Conservation (phyloP, 2,329 filamentous ascomycete genomes). For the Coniochaeta sp. region DNA sequence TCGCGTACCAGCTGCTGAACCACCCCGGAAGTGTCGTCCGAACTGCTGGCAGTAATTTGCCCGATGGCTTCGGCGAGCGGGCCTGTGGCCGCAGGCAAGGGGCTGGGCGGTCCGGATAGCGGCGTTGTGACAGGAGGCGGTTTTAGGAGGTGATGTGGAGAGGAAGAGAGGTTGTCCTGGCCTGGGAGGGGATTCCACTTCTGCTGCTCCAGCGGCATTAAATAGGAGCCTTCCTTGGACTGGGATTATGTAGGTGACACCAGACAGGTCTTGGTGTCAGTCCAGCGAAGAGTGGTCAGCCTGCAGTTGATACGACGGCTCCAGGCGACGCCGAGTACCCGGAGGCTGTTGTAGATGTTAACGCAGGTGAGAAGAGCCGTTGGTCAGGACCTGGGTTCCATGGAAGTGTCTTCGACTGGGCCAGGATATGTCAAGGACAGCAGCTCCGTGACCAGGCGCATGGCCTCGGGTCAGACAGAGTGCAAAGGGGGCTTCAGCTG, state of each 20-base stretch:
- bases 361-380: neutral
- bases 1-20: conserved; percentile 8
- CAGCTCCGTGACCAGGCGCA: conserved; percentile 1
- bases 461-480: neutral
- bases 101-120: conserved; percentile 4
- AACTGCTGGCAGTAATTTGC: conserved; percentile 2
- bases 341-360: neutral
- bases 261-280: neutral
- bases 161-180: neutral
- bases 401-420: neutral
- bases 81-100: conserved; percentile 7
- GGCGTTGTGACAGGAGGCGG: conserved; percentile 1
- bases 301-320: neutral
- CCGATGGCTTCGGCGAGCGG: conserved; percentile 9
- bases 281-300: neutral
- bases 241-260: neutral
- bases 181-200: neutral
- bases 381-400: neutral
- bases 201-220: conserved; percentile 7
- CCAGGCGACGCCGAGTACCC: neutral
- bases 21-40: conserved; percentile 9
- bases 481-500: neutral
- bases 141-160: neutral
- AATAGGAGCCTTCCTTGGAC: neutral
- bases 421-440: neutral